Evolutionary conservation across 805 yeast species (phyloP), one percentile per base, ranked within the genome.

Genomic region (Yarrowia divulgata): DNA sequence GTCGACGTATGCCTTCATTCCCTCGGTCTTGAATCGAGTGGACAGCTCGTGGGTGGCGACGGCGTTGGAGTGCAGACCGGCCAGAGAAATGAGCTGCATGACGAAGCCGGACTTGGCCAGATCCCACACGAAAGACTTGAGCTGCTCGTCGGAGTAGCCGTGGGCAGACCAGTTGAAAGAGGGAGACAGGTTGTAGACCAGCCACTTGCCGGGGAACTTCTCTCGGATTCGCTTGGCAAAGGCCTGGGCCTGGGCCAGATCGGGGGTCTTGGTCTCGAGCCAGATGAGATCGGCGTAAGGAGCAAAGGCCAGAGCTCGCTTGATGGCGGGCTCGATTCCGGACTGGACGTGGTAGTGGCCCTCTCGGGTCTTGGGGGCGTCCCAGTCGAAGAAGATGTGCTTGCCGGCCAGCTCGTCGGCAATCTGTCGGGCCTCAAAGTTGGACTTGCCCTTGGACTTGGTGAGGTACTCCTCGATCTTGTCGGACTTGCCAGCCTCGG

Each of bases 251-350:
- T 85, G 85, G 39, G 79, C 71, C 62, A 86, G 75, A 72, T 86
- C 82, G 19, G 90, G 90, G 3, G 83, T 81, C 75, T 86, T 85
- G 45, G 90, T 87, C 73, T 87, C 89, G 18, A 87, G 78, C 90
- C 90, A 87, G 29, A 87, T 75, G 74, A 85, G 75, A 70, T 87
- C 90, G 13, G 89, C 82, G 70, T 84, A 84, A 14, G 89, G 89
- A 7, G 88, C 86, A 75, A 80, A 87, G 0, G 81, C 81, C 35
- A 85, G 74, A 0, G 86, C 84, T 69, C 90, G 80, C 73, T 84
- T 82, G 52, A 87, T 77, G 2, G 89, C 89, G 29, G 82, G 82
- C 49, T 83, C 86, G 73, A 85, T 79, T 23, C 89, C 85, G 0
- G 84, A 78, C 69, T 81, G 76, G 70, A 81, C 82, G 72, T 83